Evolutionary conservation across 1,284 basidiomycete species (phyloP), one percentile per base, ranked within the genome.

Genomic region (Paramarasmius palmivorus): DNA sequence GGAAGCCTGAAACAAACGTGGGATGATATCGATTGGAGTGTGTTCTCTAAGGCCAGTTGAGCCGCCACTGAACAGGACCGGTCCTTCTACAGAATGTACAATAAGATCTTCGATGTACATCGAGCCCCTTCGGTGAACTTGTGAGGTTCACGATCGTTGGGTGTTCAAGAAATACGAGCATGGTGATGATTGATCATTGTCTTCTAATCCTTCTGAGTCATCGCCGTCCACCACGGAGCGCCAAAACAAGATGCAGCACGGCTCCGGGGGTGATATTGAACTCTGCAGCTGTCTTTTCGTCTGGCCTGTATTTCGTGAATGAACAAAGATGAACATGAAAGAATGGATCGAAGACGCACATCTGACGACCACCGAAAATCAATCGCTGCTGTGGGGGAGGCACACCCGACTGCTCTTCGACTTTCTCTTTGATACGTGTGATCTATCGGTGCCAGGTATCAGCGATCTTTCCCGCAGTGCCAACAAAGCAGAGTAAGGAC

Each of bases 381-480:
- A 99, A 74, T 56, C 97, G 86, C 71, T 99, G 97, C 72, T 99
- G 97, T 37, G 83, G 92, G 56, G 97, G 96, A 14, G 97, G 97
- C 46, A 99, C 97, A 65, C 96, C 97, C 38, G 95, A 96, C 74
- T 99, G 97, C 76, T 98, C 96, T 72, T 99, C 97, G 32, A 99
- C 94, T 70, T 93, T 92, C 79, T 98, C 95, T 77, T 99, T 99
- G 75, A 99, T 96, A 62, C 93, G 88, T 45, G 85, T 81, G 68
- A 98, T 94, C 95, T 97, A 41, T 17, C 20, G 54, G 44, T 49
- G 50, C 42, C 40, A 35, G 50, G n/a, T n/a, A n/a, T n/a, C n/a
- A n/a, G n/a, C n/a, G n/a, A n/a, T n/a, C n/a, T n/a, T 45, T 52
- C 20, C 34, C 38, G 10, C 62, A 25, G 32, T 37, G 47, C 48